Percentiles rank a stretch among this genome's conserved stretches.
Evolutionary conservation across 345 rosid species (phyloP).

Genomic region (Boechera retrofracta): DNA sequence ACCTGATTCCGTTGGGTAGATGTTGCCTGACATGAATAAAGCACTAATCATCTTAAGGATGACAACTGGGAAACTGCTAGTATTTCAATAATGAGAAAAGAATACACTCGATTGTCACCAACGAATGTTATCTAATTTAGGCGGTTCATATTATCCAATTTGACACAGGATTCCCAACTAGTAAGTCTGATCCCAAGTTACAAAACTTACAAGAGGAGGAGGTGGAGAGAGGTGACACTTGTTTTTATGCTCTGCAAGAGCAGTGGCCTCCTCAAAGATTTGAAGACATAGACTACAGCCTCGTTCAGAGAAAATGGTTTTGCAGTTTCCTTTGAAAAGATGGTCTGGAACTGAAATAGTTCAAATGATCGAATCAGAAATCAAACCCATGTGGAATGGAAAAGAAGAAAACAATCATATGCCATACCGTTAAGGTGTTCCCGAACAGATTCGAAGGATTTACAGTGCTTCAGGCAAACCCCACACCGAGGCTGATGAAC

Average conservation of each 20-base stretch:
- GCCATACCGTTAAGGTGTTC: constrained; percentile 66
- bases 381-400: background rate
- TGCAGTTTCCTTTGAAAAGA: constrained; percentile 55
- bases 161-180: background rate
- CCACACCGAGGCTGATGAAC: constrained; percentile 72
- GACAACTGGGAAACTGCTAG: background rate
- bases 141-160: background rate
- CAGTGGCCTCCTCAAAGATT: constrained; percentile 51
- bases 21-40: constrained; percentile 30
- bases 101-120: background rate
- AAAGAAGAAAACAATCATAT: background rate
- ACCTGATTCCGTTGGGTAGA: constrained; percentile 30
- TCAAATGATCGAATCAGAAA: background rate
- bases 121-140: background rate
- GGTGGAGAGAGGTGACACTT: constrained; percentile 56
- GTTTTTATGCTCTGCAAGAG: constrained; percentile 53
- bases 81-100: constrained; percentile 1
- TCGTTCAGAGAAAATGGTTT: constrained; percentile 50
- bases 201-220: constrained; percentile 56
- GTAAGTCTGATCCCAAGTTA: background rate
- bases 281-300: constrained; percentile 70
- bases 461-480: constrained; percentile 76
- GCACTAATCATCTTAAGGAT: background rate
- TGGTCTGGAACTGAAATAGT: constrained; percentile 48
- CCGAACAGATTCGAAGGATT: constrained; percentile 69